Evolutionary conservation across 192 early-diverging fungal species (phyloP), one percentile per base, ranked within the genome.

Genomic region (Rhizophagus prolifer): DNA sequence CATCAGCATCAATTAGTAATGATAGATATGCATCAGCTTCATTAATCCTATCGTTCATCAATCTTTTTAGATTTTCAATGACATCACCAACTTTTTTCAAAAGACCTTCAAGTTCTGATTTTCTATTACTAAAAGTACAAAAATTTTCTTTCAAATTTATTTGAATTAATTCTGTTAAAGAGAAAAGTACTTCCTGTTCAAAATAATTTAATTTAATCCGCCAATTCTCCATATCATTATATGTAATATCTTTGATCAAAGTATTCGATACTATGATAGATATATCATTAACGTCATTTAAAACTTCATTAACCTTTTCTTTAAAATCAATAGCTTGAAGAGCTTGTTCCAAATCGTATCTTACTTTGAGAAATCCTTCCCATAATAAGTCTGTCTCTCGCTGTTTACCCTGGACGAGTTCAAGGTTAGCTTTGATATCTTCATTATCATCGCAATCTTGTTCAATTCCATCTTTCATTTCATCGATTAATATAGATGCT

Each of bases 151-250:
- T 25, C 16, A 75, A 25, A 47, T 36, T 75, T 31, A 54, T 63
- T 66, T 54, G 36, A 8, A 75, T 63, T 0, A 61, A 23, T 13
- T 58, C 66, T 14, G 66, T 36, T 30, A 75, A 75, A n/a, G 41
- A 47, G 25, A 75, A 75, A 23, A 75, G 25, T 30, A 66, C 74
- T 19, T 9, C 36, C 58, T 66, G 62, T 36, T 75, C 74, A 9
- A 75, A 50, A 31, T n/a, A 14, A 26, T 75, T 75, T 30, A 75
- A 66, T 47, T 65, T 30, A 47, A 75, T 75, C 19, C 66, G 62
- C 74, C 74, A 75, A 54, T 75, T 46, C 66, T 66, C 66, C 26
- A 66, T 63, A 9, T 64, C 46, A 63, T 3, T 5, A 6, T 63
- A 7, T 34, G 38, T 26, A 9, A 75, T 23, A 1, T 64, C 23